Conservation (phyloP, 345 rosid genomes). For the Eucalyptus virginea region DNA sequence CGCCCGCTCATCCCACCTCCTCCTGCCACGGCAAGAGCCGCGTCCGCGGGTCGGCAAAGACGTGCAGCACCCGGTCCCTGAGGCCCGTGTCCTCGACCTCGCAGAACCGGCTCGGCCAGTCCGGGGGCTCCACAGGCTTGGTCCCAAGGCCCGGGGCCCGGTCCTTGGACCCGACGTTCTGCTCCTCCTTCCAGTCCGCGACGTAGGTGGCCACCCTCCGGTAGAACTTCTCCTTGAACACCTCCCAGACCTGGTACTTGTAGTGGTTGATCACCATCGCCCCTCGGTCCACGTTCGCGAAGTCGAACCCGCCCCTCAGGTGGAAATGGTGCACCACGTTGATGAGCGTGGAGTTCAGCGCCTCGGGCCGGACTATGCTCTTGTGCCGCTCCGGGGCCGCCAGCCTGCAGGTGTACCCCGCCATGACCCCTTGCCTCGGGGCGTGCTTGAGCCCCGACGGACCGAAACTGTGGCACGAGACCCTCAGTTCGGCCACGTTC, state of each 20-base stretch:
- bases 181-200: constrained; percentile 72
- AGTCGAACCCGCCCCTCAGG: constrained; percentile 25
- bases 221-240: constrained; percentile 76
- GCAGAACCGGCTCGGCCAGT: constrained; percentile 73
- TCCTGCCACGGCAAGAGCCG: constrained; percentile 49
- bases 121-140: constrained; percentile 55
- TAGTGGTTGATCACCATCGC: constrained; percentile 68
- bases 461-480: constrained; percentile 60
- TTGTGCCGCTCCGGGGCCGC: constrained; percentile 67
- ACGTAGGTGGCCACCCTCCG: constrained; percentile 89
- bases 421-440: constrained; percentile 43
- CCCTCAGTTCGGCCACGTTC: constrained; percentile 39
- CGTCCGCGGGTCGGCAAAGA: constrained; percentile 15
- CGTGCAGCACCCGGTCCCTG: constrained; percentile 37
- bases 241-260: constrained; percentile 88
- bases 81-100: constrained; percentile 64
- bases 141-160: constrained; percentile 90
- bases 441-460: constrained; percentile 45
- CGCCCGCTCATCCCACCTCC: not conserved
- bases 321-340: constrained; percentile 89
- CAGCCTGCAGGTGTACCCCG: constrained; percentile 67
- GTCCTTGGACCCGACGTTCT: constrained; percentile 71
- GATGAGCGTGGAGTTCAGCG: constrained; percentile 59
- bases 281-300: constrained; percentile 27
- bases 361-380: constrained; percentile 68